Evolutionary conservation across 305 asterid genomes (phyloP), one percentile per base, ranked within the genome.

Genomic region (Stenogyne calaminthoides): DNA sequence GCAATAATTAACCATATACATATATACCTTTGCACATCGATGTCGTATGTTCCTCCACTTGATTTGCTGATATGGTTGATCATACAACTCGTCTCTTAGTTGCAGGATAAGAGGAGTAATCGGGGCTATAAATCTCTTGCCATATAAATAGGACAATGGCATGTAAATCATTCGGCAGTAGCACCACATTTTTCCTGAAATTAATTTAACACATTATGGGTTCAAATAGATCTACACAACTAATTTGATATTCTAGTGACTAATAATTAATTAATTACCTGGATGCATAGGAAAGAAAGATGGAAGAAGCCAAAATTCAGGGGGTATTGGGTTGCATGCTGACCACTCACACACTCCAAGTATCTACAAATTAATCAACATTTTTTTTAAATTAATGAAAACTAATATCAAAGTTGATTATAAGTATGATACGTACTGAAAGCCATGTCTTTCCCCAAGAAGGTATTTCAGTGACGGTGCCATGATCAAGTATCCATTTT

Each of bases 401-500:
- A 25, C 2, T 25, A 25, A 3, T n/a, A n/a, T 4, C 36, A 32
- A 4, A 32, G 4, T 32, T 4, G 7, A 32, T 25, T 25, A n/a
- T n/a, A 25, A 25, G 2, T 25, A 25, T 1, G 3, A 25, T 2
- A 25, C 29, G 29, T 25, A 32, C 36, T 5, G 36, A 88, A 46
- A 91, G 95, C 95, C 93, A 93, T 11, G 96, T 91, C 81, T 93
- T 93, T 69, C 97, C 98, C 98, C 98, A 93, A 0, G 98, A 91
- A 70, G 98, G 97, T 37, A 89, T 91, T 20, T 93, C 90, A 3
- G 82, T 79, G 14, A 76, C 91, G 46, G 89, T 88, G 22, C 96
- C 98, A 72, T 88, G 97, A 64, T 85, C 98, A 63, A 93, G 93
- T 15, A 91, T 88, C 98, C 96, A 93, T 77, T 88, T 89, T 61